Evolutionary conservation across 73 alveolate species (phyloP).

Genomic region (Tetrahymena elliotti): DNA sequence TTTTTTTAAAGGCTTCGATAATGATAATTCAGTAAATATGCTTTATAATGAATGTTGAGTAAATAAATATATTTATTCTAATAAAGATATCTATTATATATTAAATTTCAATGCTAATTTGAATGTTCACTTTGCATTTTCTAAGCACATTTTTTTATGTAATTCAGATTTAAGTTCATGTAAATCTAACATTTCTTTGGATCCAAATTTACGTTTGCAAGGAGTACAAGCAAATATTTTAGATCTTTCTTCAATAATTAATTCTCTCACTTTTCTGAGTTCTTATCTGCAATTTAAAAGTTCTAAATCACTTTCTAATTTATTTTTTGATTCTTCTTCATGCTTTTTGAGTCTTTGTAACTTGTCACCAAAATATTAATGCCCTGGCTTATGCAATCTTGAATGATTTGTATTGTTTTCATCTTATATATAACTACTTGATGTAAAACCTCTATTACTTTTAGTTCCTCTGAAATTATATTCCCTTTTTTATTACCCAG

Average conservation of each 20-base stretch:
- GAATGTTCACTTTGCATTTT: background rate
- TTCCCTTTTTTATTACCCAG: background rate
- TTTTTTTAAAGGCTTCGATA: too few species aligned
- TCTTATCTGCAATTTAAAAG: background rate
- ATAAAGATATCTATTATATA: too few species aligned
- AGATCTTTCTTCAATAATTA: background rate
- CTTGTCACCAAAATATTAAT: background rate
- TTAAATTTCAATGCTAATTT: too few species aligned
- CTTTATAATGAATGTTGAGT: too few species aligned
- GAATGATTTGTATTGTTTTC: background rate
- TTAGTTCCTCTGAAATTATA: background rate
- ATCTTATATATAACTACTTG: background rate
- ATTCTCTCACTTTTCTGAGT: background rate
- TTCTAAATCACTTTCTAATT: background rate
- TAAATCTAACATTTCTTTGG: background rate
- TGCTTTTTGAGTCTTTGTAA: background rate
- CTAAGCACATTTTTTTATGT: background rate
- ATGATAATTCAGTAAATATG: too few species aligned
- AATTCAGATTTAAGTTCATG: background rate
- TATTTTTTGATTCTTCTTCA: background rate
- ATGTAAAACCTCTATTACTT: background rate
- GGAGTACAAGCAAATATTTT: background rate
- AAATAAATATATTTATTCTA: too few species aligned
- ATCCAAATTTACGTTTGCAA: background rate
- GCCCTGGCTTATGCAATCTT: background rate